These are phyloP conservation scores for Chrysoporthe puriensis DNA, from an alignment of 2,329 filamentous ascomycete genomes.

Conservation along the genomic window DNA sequence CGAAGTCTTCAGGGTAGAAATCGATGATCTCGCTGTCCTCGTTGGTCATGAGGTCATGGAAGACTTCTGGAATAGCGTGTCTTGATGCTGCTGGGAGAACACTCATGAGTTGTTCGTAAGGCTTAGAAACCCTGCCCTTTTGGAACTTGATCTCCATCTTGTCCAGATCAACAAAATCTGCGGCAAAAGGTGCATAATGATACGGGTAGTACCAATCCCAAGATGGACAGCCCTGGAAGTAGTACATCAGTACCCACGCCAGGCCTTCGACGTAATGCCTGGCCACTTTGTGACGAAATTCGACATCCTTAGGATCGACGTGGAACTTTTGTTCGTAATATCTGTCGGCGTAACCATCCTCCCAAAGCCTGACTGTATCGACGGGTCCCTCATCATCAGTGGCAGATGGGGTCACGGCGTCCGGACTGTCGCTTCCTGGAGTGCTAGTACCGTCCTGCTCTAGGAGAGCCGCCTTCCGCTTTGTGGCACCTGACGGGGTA, in stretches of 20 bases:
- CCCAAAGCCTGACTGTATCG: conserved; percentile 90
- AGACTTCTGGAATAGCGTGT: conserved; percentile 84
- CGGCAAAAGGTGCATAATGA: conserved; percentile 96
- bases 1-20: conserved; percentile 95
- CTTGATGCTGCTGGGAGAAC: conserved; percentile 92
- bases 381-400: conserved; percentile 64
- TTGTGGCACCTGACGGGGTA: conserved; percentile 61
- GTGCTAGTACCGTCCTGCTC: conserved; percentile 64
- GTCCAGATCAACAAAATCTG: conserved; percentile 84
- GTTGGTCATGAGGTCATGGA: conserved; percentile 88
- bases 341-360: conserved; percentile 89
- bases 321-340: conserved; percentile 98
- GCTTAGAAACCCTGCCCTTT: conserved; percentile 82
- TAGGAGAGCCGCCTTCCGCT: conserved; percentile 76
- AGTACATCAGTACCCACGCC: conserved; percentile 94
- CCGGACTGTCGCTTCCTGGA: conserved; percentile 55
- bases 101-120: conserved; percentile 98
- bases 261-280: conserved; percentile 92
- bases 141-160: conserved; percentile 81
- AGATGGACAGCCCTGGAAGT: conserved; percentile 96
- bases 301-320: conserved; percentile 77
- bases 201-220: conserved; percentile 99
- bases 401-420: conserved; percentile 50
- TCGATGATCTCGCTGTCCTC: conserved; percentile 91
- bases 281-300: conserved; percentile 87